Evolutionary conservation across 495 filamentous ascomycete species (phyloP).

Genomic region (Achaetomiella virescens): DNA sequence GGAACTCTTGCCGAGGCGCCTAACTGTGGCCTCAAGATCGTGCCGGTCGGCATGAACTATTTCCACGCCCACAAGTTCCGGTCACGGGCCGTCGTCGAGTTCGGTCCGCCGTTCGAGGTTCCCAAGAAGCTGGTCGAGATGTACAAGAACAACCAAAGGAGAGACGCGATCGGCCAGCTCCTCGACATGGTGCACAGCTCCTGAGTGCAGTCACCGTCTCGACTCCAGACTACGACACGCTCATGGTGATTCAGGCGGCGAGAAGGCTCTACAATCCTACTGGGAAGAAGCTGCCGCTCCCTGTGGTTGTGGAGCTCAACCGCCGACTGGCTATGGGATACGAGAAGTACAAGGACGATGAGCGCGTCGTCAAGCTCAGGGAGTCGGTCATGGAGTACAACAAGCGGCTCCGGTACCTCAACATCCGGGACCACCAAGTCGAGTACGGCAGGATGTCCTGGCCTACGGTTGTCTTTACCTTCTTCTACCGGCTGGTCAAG

Average conservation of each 20-base stretch:
- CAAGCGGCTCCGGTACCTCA: constrained; percentile 74
- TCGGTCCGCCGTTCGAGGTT: constrained; percentile 81
- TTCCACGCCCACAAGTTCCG: constrained; percentile 99
- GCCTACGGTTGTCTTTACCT: constrained; percentile 62
- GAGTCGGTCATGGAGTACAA: constrained; percentile 83
- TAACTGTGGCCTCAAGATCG: constrained; percentile 87
- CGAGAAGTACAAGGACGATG: constrained; percentile 85
- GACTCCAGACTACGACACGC: constrained; percentile 89
- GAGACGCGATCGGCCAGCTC: constrained; percentile 75
- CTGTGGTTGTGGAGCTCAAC: constrained; percentile 94
- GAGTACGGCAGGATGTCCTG: constrained; percentile 82
- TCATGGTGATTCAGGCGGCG: constrained; percentile 97
- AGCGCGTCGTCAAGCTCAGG: constrained; percentile 71
- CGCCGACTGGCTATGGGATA: constrained; percentile 89
- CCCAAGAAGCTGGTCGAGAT: constrained; percentile 74
- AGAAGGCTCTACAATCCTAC: constrained; percentile 89
- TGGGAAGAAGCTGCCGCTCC: constrained; percentile 88
- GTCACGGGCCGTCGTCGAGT: constrained; percentile 93
- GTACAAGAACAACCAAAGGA: constrained; percentile 73
- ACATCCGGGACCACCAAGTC: constrained; percentile 92
- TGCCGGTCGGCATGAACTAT: constrained; percentile 99
- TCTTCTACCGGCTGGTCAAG: constrained; percentile 76
- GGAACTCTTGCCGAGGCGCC: constrained; percentile 85
- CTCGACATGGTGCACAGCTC: constrained; percentile 81
- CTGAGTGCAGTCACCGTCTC: constrained; percentile 82